phyloP scores from a whole-genome alignment of 331 rosid genomes.

The Stylosanthes scabra region DNA sequence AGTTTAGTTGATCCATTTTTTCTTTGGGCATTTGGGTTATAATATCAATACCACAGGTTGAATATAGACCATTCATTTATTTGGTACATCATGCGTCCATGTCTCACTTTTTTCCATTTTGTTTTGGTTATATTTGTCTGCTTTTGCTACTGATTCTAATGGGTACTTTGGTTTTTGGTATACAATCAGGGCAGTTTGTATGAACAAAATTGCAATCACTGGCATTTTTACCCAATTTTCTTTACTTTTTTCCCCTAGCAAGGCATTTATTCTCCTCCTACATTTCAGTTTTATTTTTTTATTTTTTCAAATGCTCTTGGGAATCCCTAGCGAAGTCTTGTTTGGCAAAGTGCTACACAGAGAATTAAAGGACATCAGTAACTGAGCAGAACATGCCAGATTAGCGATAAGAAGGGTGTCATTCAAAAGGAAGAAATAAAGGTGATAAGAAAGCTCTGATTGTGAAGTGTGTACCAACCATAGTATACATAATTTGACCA shows the following conservation, averaged over 20 bases:
- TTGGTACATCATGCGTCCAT: background rate
- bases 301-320: no score
- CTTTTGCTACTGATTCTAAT: constrained; percentile 1
- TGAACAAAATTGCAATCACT: no score
- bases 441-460: background rate
- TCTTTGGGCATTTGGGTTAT: background rate
- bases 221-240: no score
- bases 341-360: background rate
- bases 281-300: no score
- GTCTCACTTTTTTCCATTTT: background rate
- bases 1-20: background rate
- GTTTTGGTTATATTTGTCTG: constrained; percentile 1
- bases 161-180: no score
- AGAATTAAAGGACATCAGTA: background rate
- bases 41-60: constrained; percentile 5
- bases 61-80: constrained; percentile 12
- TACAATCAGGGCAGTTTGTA: no score
- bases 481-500: background rate
- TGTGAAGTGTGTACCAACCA: background rate
- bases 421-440: no score
- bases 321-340: background rate
- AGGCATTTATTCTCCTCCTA: no score
- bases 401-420: background rate
- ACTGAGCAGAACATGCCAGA: background rate
- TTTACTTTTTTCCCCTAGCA: no score